Base-by-base conservation (phyloP, 495 filamentous ascomycete species). In the Aspergillus wentii region DNA sequence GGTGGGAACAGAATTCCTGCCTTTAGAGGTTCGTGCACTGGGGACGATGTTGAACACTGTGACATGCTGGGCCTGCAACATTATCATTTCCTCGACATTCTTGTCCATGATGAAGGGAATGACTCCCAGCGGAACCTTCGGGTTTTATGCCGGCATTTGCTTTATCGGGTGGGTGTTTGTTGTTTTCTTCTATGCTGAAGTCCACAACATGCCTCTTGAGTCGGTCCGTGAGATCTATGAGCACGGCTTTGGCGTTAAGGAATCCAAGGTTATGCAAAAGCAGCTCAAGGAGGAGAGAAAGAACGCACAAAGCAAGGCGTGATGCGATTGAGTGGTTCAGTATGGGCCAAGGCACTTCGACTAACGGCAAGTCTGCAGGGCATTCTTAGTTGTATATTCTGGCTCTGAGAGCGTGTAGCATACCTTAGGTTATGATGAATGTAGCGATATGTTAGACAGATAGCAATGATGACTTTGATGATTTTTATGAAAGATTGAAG, bases 81-180 rank as follows among this genome's bases (percentile, higher is more conserved):
- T 75, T 25, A 73, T 75, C 43, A 62, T 74, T 30, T 60, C 70
- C 1, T 72, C 66, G 2, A 74, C 68, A 0, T 76, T 75, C 50
- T 52, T 76, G 11, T 65, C 64, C 0, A 59, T 63, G 62, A 74
- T 76, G 71, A 62, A 72, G 39, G 51, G 41, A 32, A 62, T 55
- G 40, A 72, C 66, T 0, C 71, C 71, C 0, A 63, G 56, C 10
- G 71, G 72, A 6, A 64, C 69, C 0, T 75, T 75, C 33, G 70
- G 67, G 14, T 72, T 74, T 39, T 74, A 74, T 39, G 58, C 62
- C 5, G 70, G 50, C 0, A 71, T 75, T 15, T 73, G 68, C 42
- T 58, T 63, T 37, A 36, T 66, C 23, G 69, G 71, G 16, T 74
- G 68, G 68, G 30, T 74, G 8, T 59, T 61, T 25, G 56, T 73